Percentiles rank a stretch among this genome's conserved stretches.
phyloP scores from a whole-genome alignment of 768 basidiomycete species.

The Kondoa malvinella region DNA sequence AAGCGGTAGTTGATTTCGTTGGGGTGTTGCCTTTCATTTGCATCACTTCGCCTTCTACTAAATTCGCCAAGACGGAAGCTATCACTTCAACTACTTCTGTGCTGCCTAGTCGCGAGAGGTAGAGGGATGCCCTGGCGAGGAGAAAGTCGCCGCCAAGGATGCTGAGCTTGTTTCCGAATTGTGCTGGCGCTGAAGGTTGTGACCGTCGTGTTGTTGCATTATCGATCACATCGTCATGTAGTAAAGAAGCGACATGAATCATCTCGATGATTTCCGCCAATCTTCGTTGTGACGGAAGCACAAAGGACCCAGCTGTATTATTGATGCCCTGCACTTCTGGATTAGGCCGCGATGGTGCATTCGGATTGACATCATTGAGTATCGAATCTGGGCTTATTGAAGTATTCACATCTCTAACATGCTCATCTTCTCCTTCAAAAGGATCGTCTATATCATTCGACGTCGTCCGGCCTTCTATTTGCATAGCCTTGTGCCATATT shows the following conservation, averaged over 20 bases:
- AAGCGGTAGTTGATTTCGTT: conserved; percentile 20
- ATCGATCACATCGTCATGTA: conserved; percentile 84
- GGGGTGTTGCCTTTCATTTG: conserved; percentile 40
- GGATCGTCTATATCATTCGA: conserved; percentile 54
- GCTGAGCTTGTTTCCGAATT: conserved; percentile 81
- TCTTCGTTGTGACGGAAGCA: conserved; percentile 75
- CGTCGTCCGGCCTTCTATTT: conserved; percentile 38
- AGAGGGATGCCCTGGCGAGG: conserved; percentile 73
- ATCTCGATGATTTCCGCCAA: conserved; percentile 94
- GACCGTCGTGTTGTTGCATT: conserved; percentile 53
- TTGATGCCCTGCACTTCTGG: conserved; percentile 20
- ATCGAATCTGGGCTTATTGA: neutral
- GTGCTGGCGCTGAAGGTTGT: conserved; percentile 49
- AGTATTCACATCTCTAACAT: conserved; percentile 3
- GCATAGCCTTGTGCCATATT: conserved; percentile 32
- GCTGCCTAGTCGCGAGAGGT: conserved; percentile 68
- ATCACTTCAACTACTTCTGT: conserved; percentile 84
- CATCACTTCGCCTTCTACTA: conserved; percentile 92
- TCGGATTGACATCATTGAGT: conserved; percentile 27
- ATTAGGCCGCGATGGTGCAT: conserved; percentile 21
- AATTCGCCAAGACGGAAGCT: conserved; percentile 74
- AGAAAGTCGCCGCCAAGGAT: conserved; percentile 92
- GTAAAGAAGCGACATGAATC: conserved; percentile 84
- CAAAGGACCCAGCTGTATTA: conserved; percentile 27
- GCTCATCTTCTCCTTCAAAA: conserved; percentile 34